Evolutionary conservation across 2,329 filamentous ascomycete genomes (phyloP).

Genomic region (Xylaria polymorpha): DNA sequence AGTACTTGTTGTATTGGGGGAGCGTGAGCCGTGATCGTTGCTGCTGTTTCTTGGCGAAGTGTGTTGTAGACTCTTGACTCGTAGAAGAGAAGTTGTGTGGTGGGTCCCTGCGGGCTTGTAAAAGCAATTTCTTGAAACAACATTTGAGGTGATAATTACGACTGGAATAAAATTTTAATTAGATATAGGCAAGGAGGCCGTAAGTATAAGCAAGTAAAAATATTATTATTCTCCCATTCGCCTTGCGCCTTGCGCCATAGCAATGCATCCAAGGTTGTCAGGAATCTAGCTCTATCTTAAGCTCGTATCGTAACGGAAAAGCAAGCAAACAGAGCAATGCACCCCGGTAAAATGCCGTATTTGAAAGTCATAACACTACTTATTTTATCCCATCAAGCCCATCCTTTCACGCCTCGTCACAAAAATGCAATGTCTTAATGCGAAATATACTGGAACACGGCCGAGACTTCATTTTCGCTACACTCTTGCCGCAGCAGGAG

Average conservation of each 20-base stretch:
- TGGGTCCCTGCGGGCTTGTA: no score
- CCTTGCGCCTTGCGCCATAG: conserved; percentile 20
- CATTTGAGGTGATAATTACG: background rate
- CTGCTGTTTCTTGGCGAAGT: no score
- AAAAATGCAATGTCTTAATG: conserved; percentile 61
- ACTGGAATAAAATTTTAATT: background rate
- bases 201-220: background rate
- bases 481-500: conserved; percentile 88
- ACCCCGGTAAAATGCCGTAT: conserved; percentile 13
- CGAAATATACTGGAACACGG: conserved; percentile 98
- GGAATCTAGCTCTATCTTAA: conserved; percentile 21
- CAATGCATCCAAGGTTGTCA: conserved; percentile 16
- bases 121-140: no score
- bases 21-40: no score
- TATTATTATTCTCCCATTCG: background rate
- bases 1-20: no score
- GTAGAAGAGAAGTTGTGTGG: no score
- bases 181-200: background rate
- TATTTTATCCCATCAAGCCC: background rate
- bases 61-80: no score
- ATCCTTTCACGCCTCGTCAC: background rate
- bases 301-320: conserved; percentile 15
- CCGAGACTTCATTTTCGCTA: conserved; percentile 82
- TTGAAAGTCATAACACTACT: conserved; percentile 4
- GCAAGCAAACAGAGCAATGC: conserved; percentile 18